A percentile compares a stretch with the other conserved stretches of the same genome.
Conservation (phyloP, 106 monocot species). For the Platanthera guangdongensis region DNA sequence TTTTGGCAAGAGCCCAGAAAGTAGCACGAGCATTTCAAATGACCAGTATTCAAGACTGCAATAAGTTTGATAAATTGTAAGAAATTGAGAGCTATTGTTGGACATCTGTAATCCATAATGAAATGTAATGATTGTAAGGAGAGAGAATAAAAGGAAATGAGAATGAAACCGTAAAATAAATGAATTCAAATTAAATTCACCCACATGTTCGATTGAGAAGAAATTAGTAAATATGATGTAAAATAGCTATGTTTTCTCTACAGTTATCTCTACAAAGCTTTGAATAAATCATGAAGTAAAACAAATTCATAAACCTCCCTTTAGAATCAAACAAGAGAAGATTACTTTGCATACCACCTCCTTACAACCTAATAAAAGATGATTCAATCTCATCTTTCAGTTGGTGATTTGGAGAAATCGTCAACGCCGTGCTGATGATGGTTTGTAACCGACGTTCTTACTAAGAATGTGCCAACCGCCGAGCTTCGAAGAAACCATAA, state of each 20-base stretch:
- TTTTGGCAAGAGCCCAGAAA: conserved; percentile 37
- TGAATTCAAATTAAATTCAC: background rate
- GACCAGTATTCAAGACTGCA: conserved; percentile 44
- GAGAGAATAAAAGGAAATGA: too few species aligned
- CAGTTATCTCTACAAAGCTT: too few species aligned
- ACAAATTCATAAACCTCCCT: too few species aligned
- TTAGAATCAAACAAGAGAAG: background rate
- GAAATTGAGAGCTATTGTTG: background rate
- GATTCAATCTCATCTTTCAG: too few species aligned
- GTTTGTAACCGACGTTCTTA: too few species aligned
- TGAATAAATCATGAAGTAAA: background rate
- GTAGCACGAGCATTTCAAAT: conserved; percentile 29
- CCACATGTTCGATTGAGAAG: too few species aligned
- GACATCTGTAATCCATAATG: background rate
- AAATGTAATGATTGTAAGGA: background rate
- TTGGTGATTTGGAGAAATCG: too few species aligned
- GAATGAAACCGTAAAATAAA: background rate
- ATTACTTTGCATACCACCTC: background rate
- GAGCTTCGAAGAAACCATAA: too few species aligned
- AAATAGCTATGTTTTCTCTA: too few species aligned
- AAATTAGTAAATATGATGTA: too few species aligned
- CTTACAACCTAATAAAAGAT: background rate
- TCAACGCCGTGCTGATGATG: too few species aligned
- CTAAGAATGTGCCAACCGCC: too few species aligned
- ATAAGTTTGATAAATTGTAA: background rate